phyloP scores from a whole-genome alignment of 768 basidiomycete species.

The Calocybe gangraenosa region DNA sequence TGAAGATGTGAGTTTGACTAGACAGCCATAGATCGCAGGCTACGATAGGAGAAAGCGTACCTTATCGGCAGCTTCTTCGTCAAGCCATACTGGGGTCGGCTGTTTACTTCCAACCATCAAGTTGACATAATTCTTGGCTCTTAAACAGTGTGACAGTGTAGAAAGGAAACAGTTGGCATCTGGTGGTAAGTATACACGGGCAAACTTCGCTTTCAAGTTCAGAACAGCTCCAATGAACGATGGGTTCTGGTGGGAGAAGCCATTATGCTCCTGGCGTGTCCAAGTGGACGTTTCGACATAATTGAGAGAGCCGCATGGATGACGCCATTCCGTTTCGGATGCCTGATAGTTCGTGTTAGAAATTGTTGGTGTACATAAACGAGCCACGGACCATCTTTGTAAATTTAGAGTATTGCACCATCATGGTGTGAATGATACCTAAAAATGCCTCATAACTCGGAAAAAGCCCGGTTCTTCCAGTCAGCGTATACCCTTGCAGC shows the following conservation, averaged over 20 bases:
- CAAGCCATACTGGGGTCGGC: slow-evolving; percentile 75
- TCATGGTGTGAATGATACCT: slow-evolving; percentile 87
- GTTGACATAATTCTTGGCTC: slow-evolving; percentile 83
- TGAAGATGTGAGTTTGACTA: not conserved
- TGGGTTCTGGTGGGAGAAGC: slow-evolving; percentile 87
- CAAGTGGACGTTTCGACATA: slow-evolving; percentile 89
- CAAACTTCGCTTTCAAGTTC: slow-evolving; percentile 64
- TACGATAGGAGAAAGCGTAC: slow-evolving; percentile 27
- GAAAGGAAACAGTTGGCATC: slow-evolving; percentile 86
- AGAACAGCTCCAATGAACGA: slow-evolving; percentile 85
- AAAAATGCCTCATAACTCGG: slow-evolving; percentile 91
- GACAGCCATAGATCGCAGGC: not conserved
- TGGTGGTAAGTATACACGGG: slow-evolving; percentile 83
- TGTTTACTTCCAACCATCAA: slow-evolving; percentile 89
- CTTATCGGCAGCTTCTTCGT: slow-evolving; percentile 67
- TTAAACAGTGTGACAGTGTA: slow-evolving; percentile 78
- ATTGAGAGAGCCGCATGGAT: slow-evolving; percentile 67
- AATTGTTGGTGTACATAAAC: not conserved
- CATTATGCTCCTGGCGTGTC: slow-evolving; percentile 84
- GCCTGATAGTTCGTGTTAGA: slow-evolving; percentile 25
- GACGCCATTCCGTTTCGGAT: slow-evolving; percentile 67
- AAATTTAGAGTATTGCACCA: slow-evolving; percentile 88
- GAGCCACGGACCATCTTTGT: slow-evolving; percentile 62
- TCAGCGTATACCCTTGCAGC: slow-evolving; percentile 90
- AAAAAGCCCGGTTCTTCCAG: slow-evolving; percentile 81